Evolutionary conservation across 2,329 filamentous ascomycete species (phyloP), one percentile per base, ranked within the genome.

Genomic region (Claviceps sp.): DNA sequence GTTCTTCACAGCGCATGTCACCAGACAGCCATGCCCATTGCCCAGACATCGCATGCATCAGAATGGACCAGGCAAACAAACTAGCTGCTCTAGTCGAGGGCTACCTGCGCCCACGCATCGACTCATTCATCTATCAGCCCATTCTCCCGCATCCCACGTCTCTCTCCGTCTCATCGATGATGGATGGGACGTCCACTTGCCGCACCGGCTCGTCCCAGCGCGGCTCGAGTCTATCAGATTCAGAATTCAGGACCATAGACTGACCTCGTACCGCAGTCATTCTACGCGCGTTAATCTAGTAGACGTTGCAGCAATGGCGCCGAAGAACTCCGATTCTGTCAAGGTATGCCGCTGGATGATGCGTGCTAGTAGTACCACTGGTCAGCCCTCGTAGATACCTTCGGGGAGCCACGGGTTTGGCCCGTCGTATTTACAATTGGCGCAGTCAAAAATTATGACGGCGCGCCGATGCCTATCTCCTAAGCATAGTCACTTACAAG

Each of bases 101-200:
- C 2, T 7, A 26, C 26, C 26, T 30, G 26, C 7, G 26, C 8
- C 7, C 16, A 24, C 16, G 4, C 20, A 34, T 11, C 8, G 30
- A 34, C 9, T 34, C 3, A 34, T 11, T 34, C 30, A 34, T 34
- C 30, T 2, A 34, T 34, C 9, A 34, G 30, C 30, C 20, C 22
- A 48, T 43, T 22, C 6, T 6, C 22, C 13, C 41, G n/a, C 9
- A 7, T 38, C 13, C 22, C n/a, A 30, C 47, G 6, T 41, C 48
- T 22, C 26, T 37, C 37, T 40, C 47, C 5, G n/a, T 42, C 14
- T 24, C n/a, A 34, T 34, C 5, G 18, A n/a, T 37, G 18, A 77
- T 78, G 75, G 74, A 77, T 65, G 72, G 73, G 72, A 73, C 76
- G 65, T 71, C 72, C 30, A 69, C 76, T 59, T 76, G 69, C 40